These are phyloP conservation scores for Coprinellus aureogranulatus DNA, from an alignment of 768 basidiomycete species.

Conservation along the genomic window DNA sequence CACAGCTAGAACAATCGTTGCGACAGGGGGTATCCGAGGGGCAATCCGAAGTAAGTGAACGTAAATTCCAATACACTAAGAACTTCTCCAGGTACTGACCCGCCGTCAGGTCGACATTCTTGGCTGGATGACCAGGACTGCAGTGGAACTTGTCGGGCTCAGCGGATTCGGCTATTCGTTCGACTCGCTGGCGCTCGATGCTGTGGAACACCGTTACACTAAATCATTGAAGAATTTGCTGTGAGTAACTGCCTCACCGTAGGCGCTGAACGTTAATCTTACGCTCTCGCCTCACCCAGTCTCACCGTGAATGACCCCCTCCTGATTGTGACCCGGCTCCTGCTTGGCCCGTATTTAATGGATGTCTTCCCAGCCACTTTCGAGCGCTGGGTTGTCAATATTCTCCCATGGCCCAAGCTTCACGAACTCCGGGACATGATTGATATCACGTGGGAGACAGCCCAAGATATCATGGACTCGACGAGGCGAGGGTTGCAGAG, in stretches of 20 bases:
- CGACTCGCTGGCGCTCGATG: conserved; percentile 23
- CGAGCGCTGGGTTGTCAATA: conserved; percentile 13
- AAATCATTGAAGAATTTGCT: conserved; percentile 21
- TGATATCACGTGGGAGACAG: conserved; percentile 30
- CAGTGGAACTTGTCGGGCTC: conserved; percentile 30
- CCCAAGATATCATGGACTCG: conserved; percentile 31
- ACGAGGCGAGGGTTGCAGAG: conserved; percentile 31
- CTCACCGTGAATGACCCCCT: not conserved
- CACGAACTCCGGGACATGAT: conserved; percentile 18
- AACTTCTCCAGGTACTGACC: too few species aligned
- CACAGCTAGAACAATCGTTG: too few species aligned
- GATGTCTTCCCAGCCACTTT: conserved; percentile 28
- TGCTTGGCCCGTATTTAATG: conserved; percentile 13
- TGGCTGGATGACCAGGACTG: conserved; percentile 28
- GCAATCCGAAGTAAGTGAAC: too few species aligned
- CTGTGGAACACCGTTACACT: conserved; percentile 20
- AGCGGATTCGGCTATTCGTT: conserved; percentile 30
- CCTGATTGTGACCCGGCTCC: not conserved
- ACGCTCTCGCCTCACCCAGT: not conserved
- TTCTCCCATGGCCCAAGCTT: not conserved
- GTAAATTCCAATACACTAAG: too few species aligned
- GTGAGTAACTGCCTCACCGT: conserved; percentile 15
- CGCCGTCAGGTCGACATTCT: conserved; percentile 11
- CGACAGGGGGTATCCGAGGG: too few species aligned
- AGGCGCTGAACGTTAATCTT: too few species aligned